These are phyloP conservation scores for Salvia splendens DNA, from an alignment of 257 asterid species.

Conservation along the genomic window DNA sequence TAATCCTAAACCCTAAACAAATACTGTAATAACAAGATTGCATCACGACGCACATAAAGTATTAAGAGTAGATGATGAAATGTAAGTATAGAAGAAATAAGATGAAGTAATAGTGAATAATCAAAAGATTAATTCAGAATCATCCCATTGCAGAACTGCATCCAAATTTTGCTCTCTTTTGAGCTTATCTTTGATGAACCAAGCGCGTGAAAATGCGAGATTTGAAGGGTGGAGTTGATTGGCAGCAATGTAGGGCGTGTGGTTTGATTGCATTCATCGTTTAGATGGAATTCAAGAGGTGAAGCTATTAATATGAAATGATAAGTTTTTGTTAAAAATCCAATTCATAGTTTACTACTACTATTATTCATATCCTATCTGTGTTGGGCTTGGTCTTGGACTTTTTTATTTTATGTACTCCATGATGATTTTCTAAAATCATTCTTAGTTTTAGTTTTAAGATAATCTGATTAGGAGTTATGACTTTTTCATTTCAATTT, in stretches of 20 bases:
- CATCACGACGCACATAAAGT: no score
- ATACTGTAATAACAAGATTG: no score
- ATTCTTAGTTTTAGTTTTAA: no score
- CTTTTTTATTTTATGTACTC: no score
- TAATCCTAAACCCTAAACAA: no score
- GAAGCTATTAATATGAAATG: background rate
- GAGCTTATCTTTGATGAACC: slow-evolving; percentile 79
- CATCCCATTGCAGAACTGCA: slow-evolving; percentile 84
- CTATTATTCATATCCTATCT: no score
- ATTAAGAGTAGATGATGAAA: background rate
- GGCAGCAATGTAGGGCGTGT: background rate
- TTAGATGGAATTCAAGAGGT: background rate
- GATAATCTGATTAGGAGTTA: no score
- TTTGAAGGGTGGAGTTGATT: background rate
- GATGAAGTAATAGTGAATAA: background rate
- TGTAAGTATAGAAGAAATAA: no score
- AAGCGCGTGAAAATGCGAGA: slow-evolving; percentile 52
- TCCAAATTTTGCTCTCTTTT: slow-evolving; percentile 73
- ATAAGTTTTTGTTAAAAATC: background rate
- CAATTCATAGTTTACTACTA: no score
- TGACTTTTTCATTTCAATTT: no score
- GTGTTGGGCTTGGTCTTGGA: no score
- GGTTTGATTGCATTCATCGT: slow-evolving; percentile 7
- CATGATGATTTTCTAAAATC: no score
- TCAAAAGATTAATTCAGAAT: slow-evolving; percentile 50